Evolutionary conservation across 1,284 basidiomycete genomes (phyloP).

Genomic region (Austroboletus novae-zelandiae): DNA sequence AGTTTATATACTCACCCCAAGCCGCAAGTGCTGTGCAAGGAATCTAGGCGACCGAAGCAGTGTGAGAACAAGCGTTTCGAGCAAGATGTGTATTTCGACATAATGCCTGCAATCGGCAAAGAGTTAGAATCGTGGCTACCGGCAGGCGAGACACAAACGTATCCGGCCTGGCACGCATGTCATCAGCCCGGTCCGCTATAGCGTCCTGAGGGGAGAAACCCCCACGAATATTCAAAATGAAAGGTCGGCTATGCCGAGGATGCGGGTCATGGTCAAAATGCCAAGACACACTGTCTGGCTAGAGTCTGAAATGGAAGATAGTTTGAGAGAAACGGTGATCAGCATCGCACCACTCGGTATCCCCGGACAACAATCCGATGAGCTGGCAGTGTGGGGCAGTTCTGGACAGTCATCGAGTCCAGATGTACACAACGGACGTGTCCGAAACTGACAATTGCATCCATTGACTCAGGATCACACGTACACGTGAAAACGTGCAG

Average conservation of each 20-base stretch:
- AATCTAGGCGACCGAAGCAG: background rate
- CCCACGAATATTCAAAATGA: conserved; percentile 9
- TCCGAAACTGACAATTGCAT: background rate
- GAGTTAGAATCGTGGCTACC: conserved; percentile 1
- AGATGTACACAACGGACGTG: background rate
- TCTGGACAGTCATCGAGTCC: background rate
- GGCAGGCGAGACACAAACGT: conserved; percentile 1
- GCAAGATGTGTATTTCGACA: background rate
- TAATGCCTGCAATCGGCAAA: background rate
- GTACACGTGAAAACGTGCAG: background rate
- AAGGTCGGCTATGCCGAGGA: background rate
- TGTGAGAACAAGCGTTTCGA: conserved; percentile 3
- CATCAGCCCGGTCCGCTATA: background rate
- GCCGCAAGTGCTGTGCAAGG: background rate
- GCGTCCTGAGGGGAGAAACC: background rate
- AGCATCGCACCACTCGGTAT: background rate
- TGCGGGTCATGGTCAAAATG: background rate
- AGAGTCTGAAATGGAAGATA: background rate
- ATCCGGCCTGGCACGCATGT: background rate
- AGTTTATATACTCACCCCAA: conserved; percentile 16
- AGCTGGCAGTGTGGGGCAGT: background rate
- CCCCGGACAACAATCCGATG: conserved; percentile 1
- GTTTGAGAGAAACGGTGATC: background rate
- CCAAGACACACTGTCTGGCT: background rate
- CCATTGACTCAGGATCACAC: conserved; percentile 1